phyloP scores from a whole-genome alignment of 495 filamentous ascomycete genomes.

The Xylaria acuta region DNA sequence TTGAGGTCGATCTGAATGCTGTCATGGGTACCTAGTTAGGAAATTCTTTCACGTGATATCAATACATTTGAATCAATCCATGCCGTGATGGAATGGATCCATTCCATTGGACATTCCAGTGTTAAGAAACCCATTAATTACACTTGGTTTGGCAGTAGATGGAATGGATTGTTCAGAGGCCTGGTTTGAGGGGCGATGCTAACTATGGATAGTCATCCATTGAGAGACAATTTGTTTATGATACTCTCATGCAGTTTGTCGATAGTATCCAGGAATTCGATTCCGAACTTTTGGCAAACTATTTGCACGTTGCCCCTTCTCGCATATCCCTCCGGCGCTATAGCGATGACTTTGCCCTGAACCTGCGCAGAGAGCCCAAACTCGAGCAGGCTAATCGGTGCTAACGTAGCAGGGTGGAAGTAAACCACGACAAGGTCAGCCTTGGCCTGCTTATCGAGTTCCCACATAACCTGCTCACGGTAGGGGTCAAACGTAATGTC shows the following conservation, averaged over 20 bases:
- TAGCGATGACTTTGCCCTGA: conserved; percentile 56
- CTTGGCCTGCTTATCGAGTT: conserved; percentile 59
- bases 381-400: conserved; percentile 59
- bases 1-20: no score
- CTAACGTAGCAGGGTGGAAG: conserved; percentile 54
- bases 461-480: conserved; percentile 63
- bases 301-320: conserved; percentile 64
- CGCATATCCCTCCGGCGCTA: conserved; percentile 58
- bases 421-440: conserved; percentile 63
- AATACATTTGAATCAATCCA: no score
- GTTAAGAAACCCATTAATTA: no score
- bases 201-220: background rate
- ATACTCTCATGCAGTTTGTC: conserved; percentile 39
- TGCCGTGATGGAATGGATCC: no score
- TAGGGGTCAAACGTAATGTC: conserved; percentile 53
- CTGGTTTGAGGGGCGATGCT: no score
- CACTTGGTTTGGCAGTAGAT: no score
- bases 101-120: no score
- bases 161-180: no score
- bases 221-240: conserved; percentile 30
- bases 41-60: no score
- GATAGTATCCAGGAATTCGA: conserved; percentile 46
- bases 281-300: conserved; percentile 53
- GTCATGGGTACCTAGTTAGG: no score
- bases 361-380: conserved; percentile 57